Base-by-base conservation (phyloP, 352 stramenopile genomes). In the Discostella stelligera region DNA sequence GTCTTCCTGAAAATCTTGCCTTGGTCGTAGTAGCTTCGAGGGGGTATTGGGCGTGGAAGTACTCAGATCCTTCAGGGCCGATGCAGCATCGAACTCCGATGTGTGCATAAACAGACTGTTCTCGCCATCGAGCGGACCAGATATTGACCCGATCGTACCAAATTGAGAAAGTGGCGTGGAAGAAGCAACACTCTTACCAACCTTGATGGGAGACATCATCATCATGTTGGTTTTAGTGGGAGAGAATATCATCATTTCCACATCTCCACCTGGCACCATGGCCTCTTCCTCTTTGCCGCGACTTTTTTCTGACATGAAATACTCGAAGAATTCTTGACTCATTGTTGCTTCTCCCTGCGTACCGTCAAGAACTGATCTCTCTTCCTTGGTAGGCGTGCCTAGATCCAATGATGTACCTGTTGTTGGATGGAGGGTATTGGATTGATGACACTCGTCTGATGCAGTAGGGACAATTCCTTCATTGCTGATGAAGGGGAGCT, bases 51-150 rank as follows among this genome's bases (percentile, higher is more conserved):
- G 77, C 53, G 71, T 62, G 9, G 77, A 84, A 20, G 79, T 84
- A 30, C 77, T 84, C 21, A 84, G 61, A 58, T 84, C 77, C 58
- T 80, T 78, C 27, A 84, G 55, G 3, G 77, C 77, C 10, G 70
- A 64, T 8, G 77, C 77, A 25, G 66, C 67, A 49, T 84, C 77
- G 61, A 83, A 77, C 25, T 78, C 75, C 23, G 61, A 72, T 63
- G 59, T 56, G 23, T 50, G 21, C 75, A 83, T 83, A 18, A 80
- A 66, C 14, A 83, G 59, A 55, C 76, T 83, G 49, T 80, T 84
- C 30, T 68, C 53, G 9, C 69, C 64, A 27, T 74, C 70, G 2
- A 77, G 9, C 52, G 76, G 76, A 16, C 76, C 70, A 37, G 77
- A 84, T 59, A 78, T 49, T 11, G 50, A 56, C 13, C 58, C 64